Evolutionary conservation across 129 eudicot genomes (phyloP).

Genomic region (Glebionis coronaria): DNA sequence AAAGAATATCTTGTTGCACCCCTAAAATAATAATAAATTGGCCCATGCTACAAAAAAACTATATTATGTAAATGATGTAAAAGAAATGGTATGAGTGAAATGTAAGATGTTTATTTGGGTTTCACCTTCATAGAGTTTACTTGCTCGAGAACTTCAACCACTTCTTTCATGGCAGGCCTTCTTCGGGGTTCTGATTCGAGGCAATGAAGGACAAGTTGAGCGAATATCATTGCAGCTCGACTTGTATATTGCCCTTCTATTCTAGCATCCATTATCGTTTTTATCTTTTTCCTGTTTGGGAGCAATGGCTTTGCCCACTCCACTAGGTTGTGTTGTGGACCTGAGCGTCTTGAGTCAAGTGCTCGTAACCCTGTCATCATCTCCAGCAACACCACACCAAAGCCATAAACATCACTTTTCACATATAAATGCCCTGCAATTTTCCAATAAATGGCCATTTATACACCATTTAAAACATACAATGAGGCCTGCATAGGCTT

Average conservation of each 20-base stretch:
- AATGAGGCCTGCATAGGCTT: neutral
- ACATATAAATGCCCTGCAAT: constrained; percentile 73
- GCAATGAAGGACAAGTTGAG: constrained; percentile 69
- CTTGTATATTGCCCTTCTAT: constrained; percentile 80
- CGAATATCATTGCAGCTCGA: constrained; percentile 49
- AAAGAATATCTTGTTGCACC: no score
- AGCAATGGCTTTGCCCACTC: constrained; percentile 69
- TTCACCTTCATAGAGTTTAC: constrained; percentile 46
- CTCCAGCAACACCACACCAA: constrained; percentile 82
- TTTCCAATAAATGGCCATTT: neutral
- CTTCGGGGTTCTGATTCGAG: constrained; percentile 54
- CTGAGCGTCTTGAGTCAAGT: constrained; percentile 51
- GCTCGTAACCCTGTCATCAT: constrained; percentile 67
- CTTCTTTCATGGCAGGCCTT: constrained; percentile 76
- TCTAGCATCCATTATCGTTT: constrained; percentile 58
- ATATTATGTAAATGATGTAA: neutral
- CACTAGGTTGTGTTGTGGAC: constrained; percentile 47
- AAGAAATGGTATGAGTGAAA: constrained; percentile 2
- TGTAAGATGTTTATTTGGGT: constrained; percentile 17
- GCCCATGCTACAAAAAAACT: constrained; percentile 19
- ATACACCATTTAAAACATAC: neutral
- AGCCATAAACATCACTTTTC: constrained; percentile 91
- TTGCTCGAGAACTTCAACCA: constrained; percentile 49
- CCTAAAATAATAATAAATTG: constrained; percentile 20
- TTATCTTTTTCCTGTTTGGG: constrained; percentile 48